Percentiles rank a stretch among this genome's conserved stretches.
Conservation (phyloP, 2,329 filamentous ascomycete species). For the Phoma sp. region DNA sequence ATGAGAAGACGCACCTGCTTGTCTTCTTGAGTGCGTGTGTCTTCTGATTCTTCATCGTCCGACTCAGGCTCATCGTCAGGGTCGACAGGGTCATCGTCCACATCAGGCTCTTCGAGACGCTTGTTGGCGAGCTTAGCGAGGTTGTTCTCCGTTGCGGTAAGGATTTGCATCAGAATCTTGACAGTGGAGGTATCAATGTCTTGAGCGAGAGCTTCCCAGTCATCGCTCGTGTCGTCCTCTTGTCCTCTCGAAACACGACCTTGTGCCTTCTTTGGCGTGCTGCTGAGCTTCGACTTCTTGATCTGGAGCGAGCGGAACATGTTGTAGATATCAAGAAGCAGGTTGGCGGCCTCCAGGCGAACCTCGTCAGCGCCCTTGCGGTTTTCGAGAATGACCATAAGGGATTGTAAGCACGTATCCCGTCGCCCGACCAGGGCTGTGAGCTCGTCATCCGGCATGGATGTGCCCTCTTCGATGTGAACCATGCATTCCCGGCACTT, state of each 20-base stretch:
- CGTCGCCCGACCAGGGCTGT: conserved; percentile 61
- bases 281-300: conserved; percentile 38
- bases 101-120: conserved; percentile 54
- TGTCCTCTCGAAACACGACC: conserved; percentile 16
- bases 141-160: conserved; percentile 75
- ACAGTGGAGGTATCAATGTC: conserved; percentile 70
- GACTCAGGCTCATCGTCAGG: conserved; percentile 68
- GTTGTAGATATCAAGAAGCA: conserved; percentile 81
- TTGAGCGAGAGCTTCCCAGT: conserved; percentile 67
- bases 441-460: conserved; percentile 65
- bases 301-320: conserved; percentile 76
- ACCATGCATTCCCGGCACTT: conserved; percentile 66
- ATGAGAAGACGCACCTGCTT: conserved; percentile 71
- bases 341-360: conserved; percentile 75
- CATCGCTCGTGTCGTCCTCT: conserved; percentile 49
- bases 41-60: conserved; percentile 61
- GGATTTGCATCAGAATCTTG: conserved; percentile 74
- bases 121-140: conserved; percentile 52
- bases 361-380: conserved; percentile 76
- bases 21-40: conserved; percentile 53
- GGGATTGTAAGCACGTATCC: conserved; percentile 57
- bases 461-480: conserved; percentile 44
- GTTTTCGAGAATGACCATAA: conserved; percentile 58
- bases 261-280: conserved; percentile 42
- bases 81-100: conserved; percentile 76